phyloP scores from a whole-genome alignment of 371 early-diverging fungal species.

The Mucor sp. region DNA sequence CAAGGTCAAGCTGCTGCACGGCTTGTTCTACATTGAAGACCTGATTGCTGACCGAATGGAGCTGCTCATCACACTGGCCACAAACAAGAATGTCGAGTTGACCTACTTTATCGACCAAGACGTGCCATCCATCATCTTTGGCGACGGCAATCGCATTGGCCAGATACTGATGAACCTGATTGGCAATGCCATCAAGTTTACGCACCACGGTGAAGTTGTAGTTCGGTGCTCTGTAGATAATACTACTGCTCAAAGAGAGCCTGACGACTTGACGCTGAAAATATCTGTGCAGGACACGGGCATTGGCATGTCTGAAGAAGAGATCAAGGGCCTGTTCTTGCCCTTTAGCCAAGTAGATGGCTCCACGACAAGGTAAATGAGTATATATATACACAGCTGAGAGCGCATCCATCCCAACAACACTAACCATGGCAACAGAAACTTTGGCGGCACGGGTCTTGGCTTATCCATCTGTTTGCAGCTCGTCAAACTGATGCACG shows the following conservation, averaged over 20 bases:
- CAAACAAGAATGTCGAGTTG: constrained; percentile 54
- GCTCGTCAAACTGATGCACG: constrained; percentile 59
- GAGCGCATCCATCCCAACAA: too few species aligned
- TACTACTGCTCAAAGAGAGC: background rate
- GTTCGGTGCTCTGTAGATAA: constrained; percentile 41
- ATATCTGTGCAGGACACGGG: constrained; percentile 54
- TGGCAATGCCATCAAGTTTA: constrained; percentile 56
- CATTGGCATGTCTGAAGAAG: constrained; percentile 49
- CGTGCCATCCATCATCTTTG: constrained; percentile 39
- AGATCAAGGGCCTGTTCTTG: constrained; percentile 56
- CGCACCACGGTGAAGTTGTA: constrained; percentile 55
- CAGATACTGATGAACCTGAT: constrained; percentile 51
- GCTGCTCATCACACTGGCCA: constrained; percentile 52
- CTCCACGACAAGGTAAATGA: constrained; percentile 49
- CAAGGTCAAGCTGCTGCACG: constrained; percentile 59
- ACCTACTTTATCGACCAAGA: constrained; percentile 48
- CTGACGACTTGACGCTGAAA: constrained; percentile 29
- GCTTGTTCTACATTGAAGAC: constrained; percentile 56
- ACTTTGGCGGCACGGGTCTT: constrained; percentile 66
- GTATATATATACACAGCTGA: too few species aligned
- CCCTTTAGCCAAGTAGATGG: constrained; percentile 64
- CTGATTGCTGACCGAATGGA: constrained; percentile 59
- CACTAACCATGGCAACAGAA: constrained; percentile 9
- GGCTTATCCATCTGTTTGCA: constrained; percentile 64
- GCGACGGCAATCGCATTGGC: constrained; percentile 55